phyloP scores from a whole-genome alignment of 257 asterid genomes.

The Scutellaria galericulata region DNA sequence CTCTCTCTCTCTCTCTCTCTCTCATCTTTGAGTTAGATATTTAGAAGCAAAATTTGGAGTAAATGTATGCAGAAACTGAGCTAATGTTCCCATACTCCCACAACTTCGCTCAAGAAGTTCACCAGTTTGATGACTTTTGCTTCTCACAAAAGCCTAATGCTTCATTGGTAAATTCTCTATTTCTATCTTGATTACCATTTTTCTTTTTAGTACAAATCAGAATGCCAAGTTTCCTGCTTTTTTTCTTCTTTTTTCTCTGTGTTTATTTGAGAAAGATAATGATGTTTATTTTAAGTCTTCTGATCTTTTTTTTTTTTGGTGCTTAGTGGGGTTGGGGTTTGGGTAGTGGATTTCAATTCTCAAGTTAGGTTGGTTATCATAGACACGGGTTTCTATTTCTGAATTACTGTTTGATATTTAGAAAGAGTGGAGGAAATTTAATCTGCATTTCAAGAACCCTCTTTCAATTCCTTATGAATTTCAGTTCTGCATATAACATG shows the following conservation, averaged over 20 bases:
- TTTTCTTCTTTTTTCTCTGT: background rate
- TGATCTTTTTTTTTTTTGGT: background rate
- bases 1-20: slow-evolving; percentile 15
- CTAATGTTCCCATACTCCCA: slow-evolving; percentile 65
- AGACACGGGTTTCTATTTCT: slow-evolving; percentile 8
- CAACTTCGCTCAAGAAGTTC: slow-evolving; percentile 59
- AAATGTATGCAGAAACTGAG: slow-evolving; percentile 79
- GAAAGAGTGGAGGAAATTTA: background rate
- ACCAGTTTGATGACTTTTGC: slow-evolving; percentile 63
- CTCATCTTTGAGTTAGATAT: background rate
- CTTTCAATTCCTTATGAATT: background rate
- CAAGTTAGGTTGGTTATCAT: background rate
- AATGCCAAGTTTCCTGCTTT: slow-evolving; percentile 23
- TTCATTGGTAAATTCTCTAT: slow-evolving; percentile 54
- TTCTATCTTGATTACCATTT: slow-evolving; percentile 4
- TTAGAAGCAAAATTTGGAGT: slow-evolving; percentile 1
- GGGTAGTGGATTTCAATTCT: slow-evolving; percentile 1
- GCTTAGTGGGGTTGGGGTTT: background rate
- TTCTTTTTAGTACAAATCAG: slow-evolving; percentile 19
- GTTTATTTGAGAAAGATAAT: background rate
- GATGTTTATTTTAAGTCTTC: background rate
- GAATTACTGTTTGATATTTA: slow-evolving; percentile 33
- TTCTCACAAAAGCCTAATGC: slow-evolving; percentile 55
- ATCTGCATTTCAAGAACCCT: slow-evolving; percentile 24
- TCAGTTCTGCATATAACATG: background rate